A percentile compares a stretch with the other conserved stretches of the same genome.
These are phyloP conservation scores for Eutreptiella sp. DNA, from an alignment of 208 protist species.

Conservation along the genomic window DNA sequence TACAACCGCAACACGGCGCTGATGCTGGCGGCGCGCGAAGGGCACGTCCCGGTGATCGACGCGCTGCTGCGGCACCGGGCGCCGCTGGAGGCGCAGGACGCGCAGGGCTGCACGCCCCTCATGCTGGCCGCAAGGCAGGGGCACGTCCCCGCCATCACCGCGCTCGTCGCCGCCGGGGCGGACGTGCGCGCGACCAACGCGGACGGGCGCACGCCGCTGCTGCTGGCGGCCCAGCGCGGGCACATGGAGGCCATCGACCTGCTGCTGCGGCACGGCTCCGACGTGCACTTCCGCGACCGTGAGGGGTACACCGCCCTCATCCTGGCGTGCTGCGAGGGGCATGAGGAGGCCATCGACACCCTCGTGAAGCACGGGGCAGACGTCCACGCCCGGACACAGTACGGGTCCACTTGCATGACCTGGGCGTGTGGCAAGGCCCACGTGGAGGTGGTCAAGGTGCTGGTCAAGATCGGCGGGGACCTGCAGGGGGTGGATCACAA, in stretches of 20 bases:
- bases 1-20: constrained; percentile 12
- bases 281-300: no score
- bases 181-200: neutral
- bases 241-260: constrained; percentile 4
- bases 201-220: constrained; percentile 12
- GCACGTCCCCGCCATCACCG: neutral
- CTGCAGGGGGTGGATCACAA: no score
- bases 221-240: constrained; percentile 12
- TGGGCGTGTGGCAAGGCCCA: no score
- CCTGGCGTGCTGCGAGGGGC: no score
- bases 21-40: constrained; percentile 14
- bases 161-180: constrained; percentile 3
- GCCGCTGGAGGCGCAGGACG: no score
- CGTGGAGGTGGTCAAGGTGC: no score
- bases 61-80: constrained; percentile 13
- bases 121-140: constrained; percentile 12
- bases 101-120: constrained; percentile 10
- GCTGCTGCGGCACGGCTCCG: constrained; percentile 14
- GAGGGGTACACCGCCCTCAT: no score
- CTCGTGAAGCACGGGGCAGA: no score
- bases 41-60: constrained; percentile 4
- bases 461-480: no score
- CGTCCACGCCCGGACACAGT: no score
- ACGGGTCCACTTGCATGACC: no score
- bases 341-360: no score